Evolutionary conservation across 2,329 filamentous ascomycete genomes (phyloP).

Genomic region (Aplosporella prunicola): DNA sequence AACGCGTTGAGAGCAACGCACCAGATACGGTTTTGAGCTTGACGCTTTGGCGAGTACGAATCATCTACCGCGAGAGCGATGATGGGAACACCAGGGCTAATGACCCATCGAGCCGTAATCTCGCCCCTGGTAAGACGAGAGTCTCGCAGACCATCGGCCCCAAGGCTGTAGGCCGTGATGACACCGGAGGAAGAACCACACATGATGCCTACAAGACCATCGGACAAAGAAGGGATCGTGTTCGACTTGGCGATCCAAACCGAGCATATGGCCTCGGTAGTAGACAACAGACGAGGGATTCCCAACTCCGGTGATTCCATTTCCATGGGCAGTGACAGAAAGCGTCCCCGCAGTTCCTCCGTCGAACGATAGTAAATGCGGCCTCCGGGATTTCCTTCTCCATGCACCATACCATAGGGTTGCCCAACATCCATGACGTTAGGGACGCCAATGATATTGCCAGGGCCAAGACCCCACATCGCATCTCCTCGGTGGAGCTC

Average conservation of each 20-base stretch:
- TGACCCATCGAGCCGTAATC: constrained; percentile 75
- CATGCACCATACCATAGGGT: constrained; percentile 70
- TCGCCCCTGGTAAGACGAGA: constrained; percentile 62
- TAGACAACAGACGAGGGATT: constrained; percentile 64
- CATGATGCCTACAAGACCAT: constrained; percentile 72
- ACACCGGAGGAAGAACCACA: constrained; percentile 76
- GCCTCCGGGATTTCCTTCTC: constrained; percentile 78
- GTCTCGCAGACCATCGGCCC: constrained; percentile 48
- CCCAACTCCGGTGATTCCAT: constrained; percentile 57
- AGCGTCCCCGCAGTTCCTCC: constrained; percentile 67
- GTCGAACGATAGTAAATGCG: constrained; percentile 66
- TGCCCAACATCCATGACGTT: constrained; percentile 91
- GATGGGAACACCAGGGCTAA: constrained; percentile 89
- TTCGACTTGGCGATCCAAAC: constrained; percentile 86
- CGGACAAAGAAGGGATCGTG: constrained; percentile 59
- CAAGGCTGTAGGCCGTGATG: constrained; percentile 71
- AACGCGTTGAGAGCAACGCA: constrained; percentile 89
- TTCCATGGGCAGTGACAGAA: constrained; percentile 54
- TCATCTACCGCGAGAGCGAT: constrained; percentile 77
- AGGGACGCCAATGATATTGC: constrained; percentile 62
- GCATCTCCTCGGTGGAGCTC: constrained; percentile 65
- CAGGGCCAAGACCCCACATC: constrained; percentile 69
- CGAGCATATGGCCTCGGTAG: constrained; percentile 62
- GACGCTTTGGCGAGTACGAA: constrained; percentile 62
- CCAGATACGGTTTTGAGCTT: constrained; percentile 66